Evolutionary conservation across 1,284 basidiomycete species (phyloP), one percentile per base, ranked within the genome.

Genomic region (Moesziomyces antarcticus): DNA sequence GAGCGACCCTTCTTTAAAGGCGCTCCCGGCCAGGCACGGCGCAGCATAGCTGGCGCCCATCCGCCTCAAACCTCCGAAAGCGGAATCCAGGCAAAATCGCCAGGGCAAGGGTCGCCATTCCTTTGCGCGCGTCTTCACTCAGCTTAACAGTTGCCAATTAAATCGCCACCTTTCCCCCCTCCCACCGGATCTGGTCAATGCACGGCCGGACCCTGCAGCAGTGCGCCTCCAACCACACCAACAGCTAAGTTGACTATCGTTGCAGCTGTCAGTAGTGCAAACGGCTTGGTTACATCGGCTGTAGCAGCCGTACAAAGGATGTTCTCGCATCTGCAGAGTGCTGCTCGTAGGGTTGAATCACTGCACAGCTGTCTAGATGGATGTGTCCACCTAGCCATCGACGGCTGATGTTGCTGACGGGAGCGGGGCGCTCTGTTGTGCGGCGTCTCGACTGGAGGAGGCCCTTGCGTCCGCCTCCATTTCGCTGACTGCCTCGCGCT

Each of bases 401-500:
- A 55, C 51, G 43, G 24, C 44, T 21, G 41, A 42, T 45, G 47
- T 35, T 1, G 25, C 33, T 14, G 41, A 9, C 27, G 42, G 5
- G 2, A 8, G 20, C 35, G 50, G 25, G 11, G 44, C 33, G 16
- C 13, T 37, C 14, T 18, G 14, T 37, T 4, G 35, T 9, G 35
- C 21, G 42, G 37, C 24, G 45, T 54, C 33, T 52, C 14, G 27
- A 22, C 42, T 37, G 4, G 16, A 44, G 13, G 30, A 33, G 11
- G 40, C 8, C n/a, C 40, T 20, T 3, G 35, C 53, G 24, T 60
- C 27, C 30, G 67, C 64, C 10, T 57, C 64, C 6, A 30, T 30
- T 30, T 30, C 30, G 30, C 30, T 30, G 30, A 48, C 64, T 20
- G 70, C 70, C 50, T 67, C 70, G 8, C 54, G 55, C 43, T 63